Conservation (phyloP, 1,139 yeast species). For the Saccharomyces pastorianus region DNA sequence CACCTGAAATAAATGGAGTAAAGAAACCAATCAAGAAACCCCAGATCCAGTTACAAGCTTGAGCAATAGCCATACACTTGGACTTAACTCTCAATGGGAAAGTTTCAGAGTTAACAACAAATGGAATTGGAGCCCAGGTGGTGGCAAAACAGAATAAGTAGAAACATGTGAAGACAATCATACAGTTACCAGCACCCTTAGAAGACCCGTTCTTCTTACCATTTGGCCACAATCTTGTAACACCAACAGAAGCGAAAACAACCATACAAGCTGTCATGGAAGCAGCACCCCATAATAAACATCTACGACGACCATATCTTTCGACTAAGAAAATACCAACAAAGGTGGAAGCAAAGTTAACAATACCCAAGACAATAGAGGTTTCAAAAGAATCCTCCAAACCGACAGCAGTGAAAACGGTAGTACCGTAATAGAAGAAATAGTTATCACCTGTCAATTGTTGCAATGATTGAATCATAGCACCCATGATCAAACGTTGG, state of each 20-base stretch:
- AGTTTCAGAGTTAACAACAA: conserved; percentile 65
- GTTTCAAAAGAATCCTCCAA: conserved; percentile 66
- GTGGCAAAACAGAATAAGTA: conserved; percentile 76
- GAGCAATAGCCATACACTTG: conserved; percentile 69
- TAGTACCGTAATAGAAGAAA: conserved; percentile 76
- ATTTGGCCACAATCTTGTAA: conserved; percentile 51
- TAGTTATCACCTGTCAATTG: conserved; percentile 77
- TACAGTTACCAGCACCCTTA: conserved; percentile 59
- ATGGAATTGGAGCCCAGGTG: conserved; percentile 82
- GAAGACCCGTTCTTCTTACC: conserved; percentile 45
- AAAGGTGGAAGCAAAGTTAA: conserved; percentile 70
- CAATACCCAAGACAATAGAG: conserved; percentile 68
- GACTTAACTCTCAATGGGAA: conserved; percentile 75
- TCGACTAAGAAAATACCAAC: conserved; percentile 61
- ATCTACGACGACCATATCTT: conserved; percentile 60
- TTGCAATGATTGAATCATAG: conserved; percentile 59
- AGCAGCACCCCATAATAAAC: conserved; percentile 55
- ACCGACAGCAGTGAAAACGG: conserved; percentile 71
- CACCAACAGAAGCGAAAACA: conserved; percentile 63
- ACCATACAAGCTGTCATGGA: conserved; percentile 60
- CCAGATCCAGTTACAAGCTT: conserved; percentile 70
- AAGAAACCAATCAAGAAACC: conserved; percentile 71
- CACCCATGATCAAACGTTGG: conserved; percentile 58
- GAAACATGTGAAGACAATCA: conserved; percentile 74
- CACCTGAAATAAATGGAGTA: conserved; percentile 61